Evolutionary conservation across 805 yeast species (phyloP).

Genomic region (Candida oleophila): DNA sequence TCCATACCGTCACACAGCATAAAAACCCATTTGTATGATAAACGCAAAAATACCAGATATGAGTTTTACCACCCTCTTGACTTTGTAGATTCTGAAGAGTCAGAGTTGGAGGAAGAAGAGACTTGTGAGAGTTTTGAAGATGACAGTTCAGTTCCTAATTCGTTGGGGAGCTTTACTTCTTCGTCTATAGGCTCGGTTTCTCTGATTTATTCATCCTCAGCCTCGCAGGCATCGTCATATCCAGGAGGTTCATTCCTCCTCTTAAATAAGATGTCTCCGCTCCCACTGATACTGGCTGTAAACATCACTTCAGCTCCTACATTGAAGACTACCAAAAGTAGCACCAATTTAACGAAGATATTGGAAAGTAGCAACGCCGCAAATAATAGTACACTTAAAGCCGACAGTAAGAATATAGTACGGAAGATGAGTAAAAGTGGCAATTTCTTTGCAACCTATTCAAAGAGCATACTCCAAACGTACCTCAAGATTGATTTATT

Average conservation of each 20-base stretch:
- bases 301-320: neutral
- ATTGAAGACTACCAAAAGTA: neutral
- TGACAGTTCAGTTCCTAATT: conserved; percentile 1
- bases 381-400: neutral
- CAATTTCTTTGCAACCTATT: neutral
- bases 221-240: neutral
- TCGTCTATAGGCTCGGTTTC: neutral
- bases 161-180: neutral
- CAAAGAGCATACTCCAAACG: neutral
- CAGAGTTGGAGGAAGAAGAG: neutral
- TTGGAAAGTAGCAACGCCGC: neutral
- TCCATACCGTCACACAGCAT: conserved; percentile 3
- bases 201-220: neutral
- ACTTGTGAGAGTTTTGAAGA: conserved; percentile 1
- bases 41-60: neutral
- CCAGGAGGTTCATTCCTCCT: neutral
- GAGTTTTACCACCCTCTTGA: conserved; percentile 1
- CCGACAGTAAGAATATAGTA: neutral
- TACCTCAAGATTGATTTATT: conserved; percentile 1
- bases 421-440: neutral
- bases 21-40: conserved; percentile 1
- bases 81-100: neutral
- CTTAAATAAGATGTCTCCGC: neutral
- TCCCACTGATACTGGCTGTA: conserved; percentile 1
- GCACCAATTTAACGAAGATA: neutral